Percentiles rank a stretch among this genome's conserved stretches.
Conservation (phyloP, 1,139 yeast species). For the Yamadazyma oceani region DNA sequence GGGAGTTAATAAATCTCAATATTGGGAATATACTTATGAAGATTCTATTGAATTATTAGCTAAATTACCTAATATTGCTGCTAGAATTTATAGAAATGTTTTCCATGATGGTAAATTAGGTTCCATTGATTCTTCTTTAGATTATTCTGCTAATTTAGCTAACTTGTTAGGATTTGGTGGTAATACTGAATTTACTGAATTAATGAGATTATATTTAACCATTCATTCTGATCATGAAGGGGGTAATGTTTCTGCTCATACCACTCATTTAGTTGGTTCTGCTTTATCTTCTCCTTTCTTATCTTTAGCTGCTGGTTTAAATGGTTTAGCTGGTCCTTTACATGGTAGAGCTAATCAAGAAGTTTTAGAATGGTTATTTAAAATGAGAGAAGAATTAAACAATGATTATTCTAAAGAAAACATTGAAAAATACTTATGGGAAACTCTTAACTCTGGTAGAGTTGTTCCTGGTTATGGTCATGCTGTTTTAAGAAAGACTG, state of each 20-base stretch:
- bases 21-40: constrained; percentile 93
- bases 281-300: constrained; percentile 93
- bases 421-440: constrained; percentile 89
- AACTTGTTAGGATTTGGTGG: constrained; percentile 78
- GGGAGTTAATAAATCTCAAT: constrained; percentile 83
- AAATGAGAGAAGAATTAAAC: constrained; percentile 73
- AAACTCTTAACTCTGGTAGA: constrained; percentile 85
- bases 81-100: constrained; percentile 88
- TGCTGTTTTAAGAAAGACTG: constrained; percentile 95
- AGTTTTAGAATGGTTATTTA: constrained; percentile 89
- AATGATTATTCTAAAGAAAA: constrained; percentile 72
- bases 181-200: constrained; percentile 79
- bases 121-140: constrained; percentile 69
- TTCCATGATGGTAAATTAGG: constrained; percentile 85
- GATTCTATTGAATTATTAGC: constrained; percentile 88
- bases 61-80: constrained; percentile 88
- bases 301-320: constrained; percentile 90
- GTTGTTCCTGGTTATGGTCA: constrained; percentile 99
- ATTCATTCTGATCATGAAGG: constrained; percentile 99
- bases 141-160: constrained; percentile 92
- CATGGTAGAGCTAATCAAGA: constrained; percentile 99
- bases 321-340: constrained; percentile 97
- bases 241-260: constrained; percentile 97
- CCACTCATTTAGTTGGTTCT: constrained; percentile 95
- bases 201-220: constrained; percentile 90